Base-by-base conservation (phyloP, 2,329 filamentous ascomycete species). In the Sclerotinia spermophila region DNA sequence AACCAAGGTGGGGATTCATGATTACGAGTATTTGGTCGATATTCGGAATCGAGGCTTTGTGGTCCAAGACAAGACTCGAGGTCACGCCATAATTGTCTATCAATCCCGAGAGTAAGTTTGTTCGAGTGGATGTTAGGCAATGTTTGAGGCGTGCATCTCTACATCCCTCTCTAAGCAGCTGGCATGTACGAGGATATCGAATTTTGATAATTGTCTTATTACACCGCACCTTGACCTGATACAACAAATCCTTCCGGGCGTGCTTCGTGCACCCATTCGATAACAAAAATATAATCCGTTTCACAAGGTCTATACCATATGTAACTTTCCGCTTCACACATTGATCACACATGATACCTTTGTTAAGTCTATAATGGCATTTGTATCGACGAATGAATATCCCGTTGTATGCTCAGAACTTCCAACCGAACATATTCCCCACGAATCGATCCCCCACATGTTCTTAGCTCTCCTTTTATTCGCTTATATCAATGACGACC, bases 1-100 rank as follows among this genome's bases (percentile, higher is more conserved):
- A 79, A 79, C 59, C 77, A 78, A 70, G 77, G 78, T 51, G 75
- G 74, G n/a, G 24, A 69, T 56, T 66, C 59, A 35, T 51, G n/a
- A 59, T 42, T 53, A 8, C n/a, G 7, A 42, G 30, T n/a, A 27
- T 33, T 5, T 42, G 51, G 30, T 42, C 55, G 42, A 44, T 35
- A 59, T 24, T 38, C 44, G 51, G n/a, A 38, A 13, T 51, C 30
- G 30, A 51, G 6, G 35, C 13, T 40, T 65, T 19, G 33, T 30
- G 45, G 35, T 21, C 33, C 33, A 40, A 27, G 33, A 19, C n/a
- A 53, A 33, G 33, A 40, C 10, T 27, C 11, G 24, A 53, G 24
- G 15, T 40, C n/a, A n/a, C n/a, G 53, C n/a, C 15, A 53, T 51
- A n/a, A 17, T 33, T 27, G 17, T 51, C 17, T 15, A 27, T 65